Evolutionary conservation across 2,329 filamentous ascomycete genomes (phyloP).

Genomic region (Reticulascus tulasneorum): DNA sequence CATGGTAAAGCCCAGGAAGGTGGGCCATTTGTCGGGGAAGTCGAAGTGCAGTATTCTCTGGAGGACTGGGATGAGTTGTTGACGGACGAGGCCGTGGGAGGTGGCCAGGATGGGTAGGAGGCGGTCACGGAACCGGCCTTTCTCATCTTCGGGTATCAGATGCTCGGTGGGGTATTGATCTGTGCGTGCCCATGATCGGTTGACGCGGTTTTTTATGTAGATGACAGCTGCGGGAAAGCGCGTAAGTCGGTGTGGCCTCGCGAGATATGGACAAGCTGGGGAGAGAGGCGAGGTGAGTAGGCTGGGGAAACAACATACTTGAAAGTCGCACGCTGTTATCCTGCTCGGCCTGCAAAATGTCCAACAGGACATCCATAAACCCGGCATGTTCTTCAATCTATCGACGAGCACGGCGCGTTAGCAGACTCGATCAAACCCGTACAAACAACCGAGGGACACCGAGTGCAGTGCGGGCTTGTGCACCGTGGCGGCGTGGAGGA

Average conservation of each 20-base stretch:
- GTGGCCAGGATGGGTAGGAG: conserved; percentile 84
- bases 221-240: conserved; percentile 67
- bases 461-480: conserved; percentile 5
- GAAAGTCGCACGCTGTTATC: conserved; percentile 81
- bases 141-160: conserved; percentile 83
- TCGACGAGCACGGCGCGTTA: neutral
- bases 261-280: neutral
- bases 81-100: conserved; percentile 75
- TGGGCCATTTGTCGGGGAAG: conserved; percentile 91
- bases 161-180: conserved; percentile 71
- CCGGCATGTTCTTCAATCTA: conserved; percentile 88
- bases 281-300: conserved; percentile 13
- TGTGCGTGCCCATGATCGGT: conserved; percentile 78
- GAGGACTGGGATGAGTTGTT: conserved; percentile 89
- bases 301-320: conserved; percentile 55
- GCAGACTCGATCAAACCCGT: too few species aligned
- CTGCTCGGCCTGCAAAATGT: conserved; percentile 86
- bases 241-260: neutral
- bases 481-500: conserved; percentile 8
- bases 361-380: conserved; percentile 85
- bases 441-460: too few species aligned
- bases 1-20: conserved; percentile 88
- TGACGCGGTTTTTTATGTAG: conserved; percentile 97
- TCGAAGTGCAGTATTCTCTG: conserved; percentile 96
- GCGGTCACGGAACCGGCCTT: conserved; percentile 78